Evolutionary conservation across 2,329 filamentous ascomycete genomes (phyloP).

Genomic region (Beauveria sp.): DNA sequence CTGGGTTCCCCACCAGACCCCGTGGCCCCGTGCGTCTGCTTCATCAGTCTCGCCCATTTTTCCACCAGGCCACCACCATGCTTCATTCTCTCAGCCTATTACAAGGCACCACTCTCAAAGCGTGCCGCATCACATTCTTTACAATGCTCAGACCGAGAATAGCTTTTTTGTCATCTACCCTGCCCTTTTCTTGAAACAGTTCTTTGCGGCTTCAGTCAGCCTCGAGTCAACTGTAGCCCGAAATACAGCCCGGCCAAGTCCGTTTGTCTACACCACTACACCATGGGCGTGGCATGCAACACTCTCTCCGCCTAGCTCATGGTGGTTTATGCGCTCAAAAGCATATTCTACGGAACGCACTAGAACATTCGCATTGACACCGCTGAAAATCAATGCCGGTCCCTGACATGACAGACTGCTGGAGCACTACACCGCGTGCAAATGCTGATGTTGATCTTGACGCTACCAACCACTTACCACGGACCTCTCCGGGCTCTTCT

Average conservation of each 20-base stretch:
- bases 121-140: background rate
- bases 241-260: background rate
- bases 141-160: background rate
- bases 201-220: background rate
- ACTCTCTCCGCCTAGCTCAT: background rate
- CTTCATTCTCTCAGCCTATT: background rate
- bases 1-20: background rate
- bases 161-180: background rate
- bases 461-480: background rate
- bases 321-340: background rate
- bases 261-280: background rate
- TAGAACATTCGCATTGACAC: background rate
- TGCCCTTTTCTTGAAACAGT: background rate
- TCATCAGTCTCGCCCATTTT: background rate
- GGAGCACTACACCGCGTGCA: background rate
- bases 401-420: background rate
- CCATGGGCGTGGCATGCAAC: background rate
- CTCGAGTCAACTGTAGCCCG: background rate
- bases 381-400: background rate
- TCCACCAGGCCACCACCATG: background rate
- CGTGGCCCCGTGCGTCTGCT: background rate
- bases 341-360: background rate
- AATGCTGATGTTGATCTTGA: conserved; percentile 1
- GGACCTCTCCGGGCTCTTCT: background rate
- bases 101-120: background rate